phyloP scores from a whole-genome alignment of 352 stramenopile genomes.

The Pythium sp. region DNA sequence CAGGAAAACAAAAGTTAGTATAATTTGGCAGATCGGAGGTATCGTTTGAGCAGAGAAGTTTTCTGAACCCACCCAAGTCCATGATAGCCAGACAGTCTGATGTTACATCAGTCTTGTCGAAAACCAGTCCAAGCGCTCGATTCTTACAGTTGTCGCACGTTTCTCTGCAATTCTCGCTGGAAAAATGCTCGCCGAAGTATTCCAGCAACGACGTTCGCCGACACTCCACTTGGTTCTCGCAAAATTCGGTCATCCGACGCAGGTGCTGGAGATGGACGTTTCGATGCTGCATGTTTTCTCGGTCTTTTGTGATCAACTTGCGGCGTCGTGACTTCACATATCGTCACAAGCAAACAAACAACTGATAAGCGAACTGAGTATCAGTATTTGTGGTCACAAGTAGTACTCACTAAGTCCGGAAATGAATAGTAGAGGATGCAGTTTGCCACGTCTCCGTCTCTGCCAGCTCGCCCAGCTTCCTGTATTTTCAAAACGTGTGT shows the following conservation, averaged over 20 bases:
- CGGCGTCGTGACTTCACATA: slow-evolving; percentile 47
- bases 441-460: slow-evolving; percentile 79
- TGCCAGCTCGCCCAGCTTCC: slow-evolving; percentile 79
- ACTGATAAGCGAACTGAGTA: background rate
- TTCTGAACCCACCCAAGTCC: slow-evolving; percentile 49
- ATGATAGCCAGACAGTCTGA: slow-evolving; percentile 62
- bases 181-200: slow-evolving; percentile 90
- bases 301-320: slow-evolving; percentile 80
- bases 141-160: slow-evolving; percentile 90
- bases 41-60: background rate
- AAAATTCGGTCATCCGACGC: slow-evolving; percentile 84
- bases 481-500: slow-evolving; percentile 19
- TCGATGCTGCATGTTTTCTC: slow-evolving; percentile 69
- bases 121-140: slow-evolving; percentile 51
- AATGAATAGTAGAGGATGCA: slow-evolving; percentile 90
- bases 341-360: background rate
- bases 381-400: background rate
- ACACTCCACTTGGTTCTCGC: slow-evolving; percentile 87
- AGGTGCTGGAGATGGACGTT: slow-evolving; percentile 85
- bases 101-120: slow-evolving; percentile 78
- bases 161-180: slow-evolving; percentile 56
- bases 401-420: slow-evolving; percentile 55
- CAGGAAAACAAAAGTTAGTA: background rate
- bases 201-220: slow-evolving; percentile 77
- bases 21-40: background rate